These are phyloP conservation scores for Rutstroemia sp. DNA, from an alignment of 2,329 filamentous ascomycete species.

Conservation along the genomic window DNA sequence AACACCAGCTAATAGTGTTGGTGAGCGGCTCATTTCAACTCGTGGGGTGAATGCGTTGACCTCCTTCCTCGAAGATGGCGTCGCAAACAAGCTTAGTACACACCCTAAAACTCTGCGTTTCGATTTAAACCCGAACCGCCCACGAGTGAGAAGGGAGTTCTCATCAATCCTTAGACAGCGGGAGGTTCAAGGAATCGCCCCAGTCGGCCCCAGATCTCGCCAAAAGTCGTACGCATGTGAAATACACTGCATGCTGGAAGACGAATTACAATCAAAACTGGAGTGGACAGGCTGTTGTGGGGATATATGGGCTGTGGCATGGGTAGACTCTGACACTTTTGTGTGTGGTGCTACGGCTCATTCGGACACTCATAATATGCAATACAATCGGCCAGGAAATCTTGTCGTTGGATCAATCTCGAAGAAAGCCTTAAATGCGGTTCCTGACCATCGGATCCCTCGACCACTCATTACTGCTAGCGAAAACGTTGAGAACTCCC, in stretches of 20 bases:
- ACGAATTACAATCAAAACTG: conserved; percentile 41
- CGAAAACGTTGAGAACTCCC: conserved; percentile 46
- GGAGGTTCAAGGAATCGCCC: conserved; percentile 20
- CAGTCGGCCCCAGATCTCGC: conserved; percentile 13
- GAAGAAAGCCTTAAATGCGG: conserved; percentile 40
- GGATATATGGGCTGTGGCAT: conserved; percentile 51
- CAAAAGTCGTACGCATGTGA: conserved; percentile 17
- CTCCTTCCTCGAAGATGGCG: conserved; percentile 17
- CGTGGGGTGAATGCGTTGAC: conserved; percentile 33
- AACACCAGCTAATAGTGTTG: conserved; percentile 21
- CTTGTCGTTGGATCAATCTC: conserved; percentile 46
- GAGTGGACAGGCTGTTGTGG: conserved; percentile 57
- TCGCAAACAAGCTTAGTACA: conserved; percentile 2
- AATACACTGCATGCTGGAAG: conserved; percentile 34
- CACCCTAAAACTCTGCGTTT: conserved; percentile 5
- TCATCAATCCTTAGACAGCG: conserved; percentile 19
- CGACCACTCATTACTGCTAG: conserved; percentile 39
- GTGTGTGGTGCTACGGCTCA: conserved; percentile 57
- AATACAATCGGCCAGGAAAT: conserved; percentile 60
- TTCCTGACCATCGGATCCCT: conserved; percentile 49
- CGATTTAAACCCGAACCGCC: neutral
- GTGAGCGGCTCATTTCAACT: conserved; percentile 50
- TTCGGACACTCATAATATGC: conserved; percentile 55
- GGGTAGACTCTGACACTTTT: conserved; percentile 46
- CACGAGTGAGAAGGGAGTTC: neutral